A percentile compares a stretch with the other conserved stretches of the same genome.
Conservation (phyloP, 768 basidiomycete genomes). For the Sarcodon aspratus region DNA sequence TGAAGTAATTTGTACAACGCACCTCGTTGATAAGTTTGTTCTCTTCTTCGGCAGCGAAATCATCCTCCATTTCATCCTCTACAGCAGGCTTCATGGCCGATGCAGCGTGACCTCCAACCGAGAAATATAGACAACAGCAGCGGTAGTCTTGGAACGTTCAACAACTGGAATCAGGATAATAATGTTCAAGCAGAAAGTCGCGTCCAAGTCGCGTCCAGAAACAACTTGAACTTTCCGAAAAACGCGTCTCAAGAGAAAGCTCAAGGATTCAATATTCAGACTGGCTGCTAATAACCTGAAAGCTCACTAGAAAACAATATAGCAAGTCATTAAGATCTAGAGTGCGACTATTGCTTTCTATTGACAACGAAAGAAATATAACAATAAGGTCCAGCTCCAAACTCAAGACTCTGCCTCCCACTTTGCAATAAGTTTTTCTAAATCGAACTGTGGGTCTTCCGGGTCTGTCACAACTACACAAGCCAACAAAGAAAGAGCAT, state of each 20-base stretch:
- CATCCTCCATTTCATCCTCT: conserved; percentile 66
- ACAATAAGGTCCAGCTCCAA: conserved; percentile 12
- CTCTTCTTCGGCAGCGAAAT: conserved; percentile 68
- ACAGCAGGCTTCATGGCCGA: conserved; percentile 34
- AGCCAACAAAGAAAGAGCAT: neutral
- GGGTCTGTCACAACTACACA: conserved; percentile 78
- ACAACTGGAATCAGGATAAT: neutral
- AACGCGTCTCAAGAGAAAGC: conserved; percentile 4
- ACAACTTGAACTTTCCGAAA: conserved; percentile 4
- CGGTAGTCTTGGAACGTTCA: neutral
- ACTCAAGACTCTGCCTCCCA: conserved; percentile 63
- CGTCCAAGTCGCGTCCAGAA: conserved; percentile 11
- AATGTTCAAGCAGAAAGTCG: neutral
- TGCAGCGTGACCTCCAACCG: neutral
- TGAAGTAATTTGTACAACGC: neutral
- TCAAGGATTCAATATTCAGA: neutral
- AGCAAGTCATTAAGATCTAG: no score
- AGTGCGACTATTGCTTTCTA: conserved; percentile 7
- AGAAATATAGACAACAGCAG: neutral
- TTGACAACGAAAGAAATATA: conserved; percentile 7
- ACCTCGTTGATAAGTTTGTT: conserved; percentile 87
- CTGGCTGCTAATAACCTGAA: neutral
- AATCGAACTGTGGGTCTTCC: conserved; percentile 90
- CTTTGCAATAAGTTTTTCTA: conserved; percentile 78
- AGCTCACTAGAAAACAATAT: neutral